Evolutionary conservation across 2,329 filamentous ascomycete species (phyloP).

Genomic region (Colletotrichum liriopes): DNA sequence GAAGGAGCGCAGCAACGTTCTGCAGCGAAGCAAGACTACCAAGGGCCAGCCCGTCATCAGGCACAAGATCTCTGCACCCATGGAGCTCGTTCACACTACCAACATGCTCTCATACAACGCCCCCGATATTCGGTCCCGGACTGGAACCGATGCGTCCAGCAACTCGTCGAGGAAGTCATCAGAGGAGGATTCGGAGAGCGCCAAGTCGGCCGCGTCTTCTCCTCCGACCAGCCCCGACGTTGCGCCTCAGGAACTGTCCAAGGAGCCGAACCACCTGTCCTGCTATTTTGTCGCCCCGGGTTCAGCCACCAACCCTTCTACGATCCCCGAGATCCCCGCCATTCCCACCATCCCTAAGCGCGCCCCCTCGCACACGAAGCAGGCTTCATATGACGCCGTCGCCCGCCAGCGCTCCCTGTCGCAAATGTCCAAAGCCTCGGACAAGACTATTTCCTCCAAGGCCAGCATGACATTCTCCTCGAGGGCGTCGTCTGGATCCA

Average conservation of each 20-base stretch:
- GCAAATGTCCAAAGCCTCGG: conserved; percentile 70
- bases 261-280: conserved; percentile 77
- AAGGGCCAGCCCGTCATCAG: conserved; percentile 66
- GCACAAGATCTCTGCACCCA: conserved; percentile 87
- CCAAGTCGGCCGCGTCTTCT: conserved; percentile 69
- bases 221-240: conserved; percentile 80
- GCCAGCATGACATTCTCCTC: conserved; percentile 68
- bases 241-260: conserved; percentile 66
- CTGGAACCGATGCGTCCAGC: conserved; percentile 65
- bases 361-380: conserved; percentile 90
- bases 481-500: conserved; percentile 71
- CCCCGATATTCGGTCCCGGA: conserved; percentile 77
- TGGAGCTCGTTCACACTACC: conserved; percentile 92
- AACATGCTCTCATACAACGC: conserved; percentile 98
- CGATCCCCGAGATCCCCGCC: conserved; percentile 60
- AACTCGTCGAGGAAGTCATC: conserved; percentile 72
- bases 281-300: conserved; percentile 74
- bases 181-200: conserved; percentile 80
- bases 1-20: conserved; percentile 44
- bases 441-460: conserved; percentile 69
- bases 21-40: conserved; percentile 67
- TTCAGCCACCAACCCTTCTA: conserved; percentile 58
- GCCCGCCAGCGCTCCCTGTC: conserved; percentile 77
- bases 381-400: conserved; percentile 81
- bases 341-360: conserved; percentile 82